These are phyloP conservation scores for Globisporangium alternatum DNA, from an alignment of 352 stramenopile species.

Conservation along the genomic window DNA sequence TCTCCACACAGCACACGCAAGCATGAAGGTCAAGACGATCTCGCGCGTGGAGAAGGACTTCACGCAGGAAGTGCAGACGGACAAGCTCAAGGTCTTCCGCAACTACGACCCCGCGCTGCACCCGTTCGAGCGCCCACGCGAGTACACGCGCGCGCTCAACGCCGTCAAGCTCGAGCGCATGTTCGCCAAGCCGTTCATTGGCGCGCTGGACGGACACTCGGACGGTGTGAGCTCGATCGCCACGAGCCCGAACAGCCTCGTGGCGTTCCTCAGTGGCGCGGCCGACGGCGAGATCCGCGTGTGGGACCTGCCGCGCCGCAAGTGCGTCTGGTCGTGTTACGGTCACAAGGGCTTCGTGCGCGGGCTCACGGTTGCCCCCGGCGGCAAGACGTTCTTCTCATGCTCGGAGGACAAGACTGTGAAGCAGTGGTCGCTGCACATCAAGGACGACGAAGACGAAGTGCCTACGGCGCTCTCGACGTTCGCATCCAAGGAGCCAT, in stretches of 20 bases:
- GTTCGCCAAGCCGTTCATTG: constrained; percentile 98
- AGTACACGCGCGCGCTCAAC: constrained; percentile 97
- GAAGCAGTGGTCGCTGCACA: constrained; percentile 88
- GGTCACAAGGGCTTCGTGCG: constrained; percentile 94
- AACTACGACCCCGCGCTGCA: constrained; percentile 97
- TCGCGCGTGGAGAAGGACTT: constrained; percentile 94
- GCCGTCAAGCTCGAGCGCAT: constrained; percentile 98
- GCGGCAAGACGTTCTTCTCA: constrained; percentile 90
- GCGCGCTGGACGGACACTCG: constrained; percentile 95
- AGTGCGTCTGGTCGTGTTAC: constrained; percentile 92
- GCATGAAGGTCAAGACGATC: constrained; percentile 99
- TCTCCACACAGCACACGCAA: background rate
- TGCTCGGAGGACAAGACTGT: constrained; percentile 95
- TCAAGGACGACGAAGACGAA: constrained; percentile 72
- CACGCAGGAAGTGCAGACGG: constrained; percentile 90
- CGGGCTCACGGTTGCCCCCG: constrained; percentile 80
- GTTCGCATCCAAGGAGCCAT: constrained; percentile 83
- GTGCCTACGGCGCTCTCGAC: constrained; percentile 64
- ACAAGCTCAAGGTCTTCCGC: constrained; percentile 94
- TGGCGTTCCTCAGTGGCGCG: constrained; percentile 83
- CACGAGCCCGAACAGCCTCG: constrained; percentile 89
- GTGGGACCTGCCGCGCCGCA: constrained; percentile 95
- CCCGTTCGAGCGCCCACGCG: constrained; percentile 90
- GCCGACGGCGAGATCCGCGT: constrained; percentile 94
- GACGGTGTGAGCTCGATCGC: constrained; percentile 95